Evolutionary conservation across 2,329 filamentous ascomycete genomes (phyloP).

Genomic region (Beauveria medogensis): DNA sequence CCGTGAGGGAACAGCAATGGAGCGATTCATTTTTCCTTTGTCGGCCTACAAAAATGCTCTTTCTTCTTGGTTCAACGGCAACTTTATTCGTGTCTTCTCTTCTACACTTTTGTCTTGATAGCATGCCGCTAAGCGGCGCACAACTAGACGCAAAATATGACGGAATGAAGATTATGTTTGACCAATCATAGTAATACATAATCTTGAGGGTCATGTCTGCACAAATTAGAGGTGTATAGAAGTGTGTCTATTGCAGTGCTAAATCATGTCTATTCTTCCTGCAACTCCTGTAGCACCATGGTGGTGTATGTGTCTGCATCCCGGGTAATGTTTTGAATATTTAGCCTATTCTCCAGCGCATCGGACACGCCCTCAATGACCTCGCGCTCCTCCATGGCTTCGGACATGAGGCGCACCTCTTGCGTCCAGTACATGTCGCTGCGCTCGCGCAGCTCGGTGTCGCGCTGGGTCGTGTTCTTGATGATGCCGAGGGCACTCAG

Average conservation of each 20-base stretch:
- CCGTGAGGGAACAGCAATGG: conserved; percentile 14
- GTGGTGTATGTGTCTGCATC: conserved; percentile 56
- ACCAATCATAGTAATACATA: neutral
- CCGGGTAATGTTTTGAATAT: conserved; percentile 50
- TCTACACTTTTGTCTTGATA: neutral
- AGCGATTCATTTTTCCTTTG: neutral
- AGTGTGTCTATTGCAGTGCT: neutral
- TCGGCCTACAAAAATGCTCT: neutral
- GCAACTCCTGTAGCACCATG: conserved; percentile 21
- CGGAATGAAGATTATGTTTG: conserved; percentile 1
- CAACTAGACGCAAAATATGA: conserved; percentile 9
- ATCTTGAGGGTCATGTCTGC: neutral
- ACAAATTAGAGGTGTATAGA: neutral
- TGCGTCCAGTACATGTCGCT: conserved; percentile 71
- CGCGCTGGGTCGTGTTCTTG: conserved; percentile 70
- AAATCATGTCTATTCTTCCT: neutral
- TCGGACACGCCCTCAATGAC: conserved; percentile 64
- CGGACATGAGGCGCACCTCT: conserved; percentile 63
- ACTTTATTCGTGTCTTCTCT: neutral
- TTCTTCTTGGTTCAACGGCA: neutral
- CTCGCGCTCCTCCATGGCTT: conserved; percentile 71
- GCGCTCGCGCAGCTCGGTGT: conserved; percentile 59
- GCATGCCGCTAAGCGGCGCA: neutral
- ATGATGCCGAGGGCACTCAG: conserved; percentile 66
- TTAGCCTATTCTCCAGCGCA: conserved; percentile 55